phyloP scores from a whole-genome alignment of 352 stramenopile species.

The Pythium utonaiense region DNA sequence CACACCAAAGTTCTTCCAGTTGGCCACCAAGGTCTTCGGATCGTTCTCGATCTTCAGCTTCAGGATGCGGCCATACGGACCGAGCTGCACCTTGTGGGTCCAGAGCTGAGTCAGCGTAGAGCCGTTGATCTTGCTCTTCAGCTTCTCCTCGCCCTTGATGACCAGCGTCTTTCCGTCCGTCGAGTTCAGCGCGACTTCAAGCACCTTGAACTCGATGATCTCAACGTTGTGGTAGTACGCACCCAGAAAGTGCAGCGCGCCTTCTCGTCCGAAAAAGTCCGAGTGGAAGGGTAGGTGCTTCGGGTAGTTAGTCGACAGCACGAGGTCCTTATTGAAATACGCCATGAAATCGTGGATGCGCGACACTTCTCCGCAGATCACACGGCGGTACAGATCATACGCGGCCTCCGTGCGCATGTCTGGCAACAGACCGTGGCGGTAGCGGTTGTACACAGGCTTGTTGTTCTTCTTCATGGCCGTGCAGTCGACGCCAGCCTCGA shows the following conservation, averaged over 20 bases:
- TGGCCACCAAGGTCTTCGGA: slow-evolving; percentile 58
- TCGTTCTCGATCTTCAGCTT: slow-evolving; percentile 80
- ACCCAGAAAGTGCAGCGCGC: slow-evolving; percentile 72
- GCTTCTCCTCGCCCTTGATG: slow-evolving; percentile 76
- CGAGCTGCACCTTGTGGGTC: slow-evolving; percentile 74
- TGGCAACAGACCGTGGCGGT: slow-evolving; percentile 59
- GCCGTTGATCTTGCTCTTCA: slow-evolving; percentile 78
- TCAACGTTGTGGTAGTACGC: slow-evolving; percentile 78
- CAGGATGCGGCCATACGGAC: slow-evolving; percentile 77
- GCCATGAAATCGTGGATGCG: slow-evolving; percentile 64
- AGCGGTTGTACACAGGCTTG: slow-evolving; percentile 77
- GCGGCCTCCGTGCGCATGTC: slow-evolving; percentile 76
- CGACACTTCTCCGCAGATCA: slow-evolving; percentile 51
- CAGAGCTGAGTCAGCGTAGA: slow-evolving; percentile 70
- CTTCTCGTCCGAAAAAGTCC: slow-evolving; percentile 85
- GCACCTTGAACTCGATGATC: slow-evolving; percentile 73
- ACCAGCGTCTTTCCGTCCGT: slow-evolving; percentile 61
- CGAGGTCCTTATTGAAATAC: slow-evolving; percentile 89
- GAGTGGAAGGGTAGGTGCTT: slow-evolving; percentile 74
- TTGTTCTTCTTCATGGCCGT: slow-evolving; percentile 83
- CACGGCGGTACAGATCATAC: slow-evolving; percentile 73
- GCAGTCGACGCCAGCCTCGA: slow-evolving; percentile 78
- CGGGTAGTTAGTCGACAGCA: slow-evolving; percentile 81
- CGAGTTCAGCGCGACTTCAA: slow-evolving; percentile 51
- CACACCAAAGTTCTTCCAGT: slow-evolving; percentile 75